Evolutionary conservation across 2,329 filamentous ascomycete genomes (phyloP), one percentile per base, ranked within the genome.

Genomic region (Aspergillus costaricaensis): DNA sequence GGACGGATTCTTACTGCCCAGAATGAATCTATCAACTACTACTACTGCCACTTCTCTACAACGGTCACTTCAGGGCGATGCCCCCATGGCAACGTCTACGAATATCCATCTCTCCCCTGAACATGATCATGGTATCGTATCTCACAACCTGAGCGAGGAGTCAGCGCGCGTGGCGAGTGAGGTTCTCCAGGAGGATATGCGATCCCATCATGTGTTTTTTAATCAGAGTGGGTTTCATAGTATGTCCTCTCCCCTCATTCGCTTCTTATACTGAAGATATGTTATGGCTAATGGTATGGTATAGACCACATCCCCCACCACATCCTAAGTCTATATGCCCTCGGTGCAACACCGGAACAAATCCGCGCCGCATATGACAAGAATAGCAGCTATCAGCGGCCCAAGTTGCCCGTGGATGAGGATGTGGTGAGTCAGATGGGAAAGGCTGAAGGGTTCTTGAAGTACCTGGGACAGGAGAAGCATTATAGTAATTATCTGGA

Each of bases 301-400:
- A 6, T 52, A 80, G 78, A 96, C 73, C 92, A 96, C 70, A 91
- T 95, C 62, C 83, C 83, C 3, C 92, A 96, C 68, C 88, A 92
- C 38, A 77, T 96, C 5, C 83, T 96, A 10, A 87, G 88, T 15
- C 79, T 95, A 30, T 96, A 89, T 73, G 89, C 90, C 36, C 86
- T 95, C 1, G 88, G 89, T 0, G 91, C 91, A 7, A 77, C 83
- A 0, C 73, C 87, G 0, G 72, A 81, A 0, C 74, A 84, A 17
- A 81, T 97, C 3, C 81, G 88, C 67, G 76, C 77, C 10, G 87
- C 83, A 15, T 96, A 90, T 72, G 80, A 87, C 47, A 72, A 77
- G 48, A 92, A 94, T 73, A 77, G 76, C 4, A 70, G 71, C 4
- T 93, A 94, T 70, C 92, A 96, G 71, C 79, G 85, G 3, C 80